Conservation (phyloP, 2,329 filamentous ascomycete species). For the Neofusicoccum umdonicola region DNA sequence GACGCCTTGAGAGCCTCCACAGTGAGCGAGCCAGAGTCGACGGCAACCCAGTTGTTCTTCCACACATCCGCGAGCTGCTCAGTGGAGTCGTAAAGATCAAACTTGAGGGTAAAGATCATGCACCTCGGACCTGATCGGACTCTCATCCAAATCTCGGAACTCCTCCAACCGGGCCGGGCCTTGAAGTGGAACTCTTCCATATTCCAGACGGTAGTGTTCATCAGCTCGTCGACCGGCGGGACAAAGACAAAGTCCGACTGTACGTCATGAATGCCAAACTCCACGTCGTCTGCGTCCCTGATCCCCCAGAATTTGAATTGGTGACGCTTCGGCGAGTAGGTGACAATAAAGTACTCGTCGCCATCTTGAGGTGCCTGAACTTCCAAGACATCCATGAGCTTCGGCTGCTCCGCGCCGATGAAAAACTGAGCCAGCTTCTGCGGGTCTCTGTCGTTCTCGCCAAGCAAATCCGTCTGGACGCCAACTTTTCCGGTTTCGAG, state of each 20-base stretch:
- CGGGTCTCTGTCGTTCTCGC: constrained; percentile 54
- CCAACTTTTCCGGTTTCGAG: constrained; percentile 75
- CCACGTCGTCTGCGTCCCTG: constrained; percentile 57
- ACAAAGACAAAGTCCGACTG: constrained; percentile 64
- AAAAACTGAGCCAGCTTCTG: constrained; percentile 71
- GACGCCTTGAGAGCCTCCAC: constrained; percentile 40
- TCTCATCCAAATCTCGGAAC: constrained; percentile 47
- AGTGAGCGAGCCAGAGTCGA: constrained; percentile 42
- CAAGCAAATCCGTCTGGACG: constrained; percentile 73
- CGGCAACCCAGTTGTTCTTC: constrained; percentile 52
- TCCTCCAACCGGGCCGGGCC: constrained; percentile 38
- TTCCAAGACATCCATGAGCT: constrained; percentile 71
- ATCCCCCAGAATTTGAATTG: constrained; percentile 94
- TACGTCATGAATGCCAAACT: constrained; percentile 66
- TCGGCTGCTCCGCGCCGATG: constrained; percentile 75
- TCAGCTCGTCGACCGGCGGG: constrained; percentile 56
- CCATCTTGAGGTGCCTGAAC: constrained; percentile 48
- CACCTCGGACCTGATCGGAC: constrained; percentile 57
- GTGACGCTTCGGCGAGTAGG: constrained; percentile 83
- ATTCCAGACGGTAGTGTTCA: constrained; percentile 53
- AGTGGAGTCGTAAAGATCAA: constrained; percentile 64
- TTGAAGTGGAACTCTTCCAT: constrained; percentile 48
- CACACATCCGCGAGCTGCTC: constrained; percentile 67
- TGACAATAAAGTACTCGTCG: constrained; percentile 64
- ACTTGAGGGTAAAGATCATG: constrained; percentile 69